Conservation (phyloP, 164 flowering plant species). For the Umbellularia californica region DNA sequence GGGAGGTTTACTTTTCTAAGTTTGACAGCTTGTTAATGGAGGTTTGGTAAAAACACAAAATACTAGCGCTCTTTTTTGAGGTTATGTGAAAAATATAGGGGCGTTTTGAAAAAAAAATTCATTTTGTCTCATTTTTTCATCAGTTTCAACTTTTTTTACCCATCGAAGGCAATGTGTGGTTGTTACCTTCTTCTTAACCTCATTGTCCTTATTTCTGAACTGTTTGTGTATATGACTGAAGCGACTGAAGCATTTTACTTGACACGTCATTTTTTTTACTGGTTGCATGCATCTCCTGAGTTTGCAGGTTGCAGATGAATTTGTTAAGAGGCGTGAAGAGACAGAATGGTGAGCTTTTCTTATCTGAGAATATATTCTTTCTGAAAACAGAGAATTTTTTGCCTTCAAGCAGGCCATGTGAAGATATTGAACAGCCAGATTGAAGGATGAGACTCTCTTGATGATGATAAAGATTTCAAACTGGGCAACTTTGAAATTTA, state of each 20-base stretch:
- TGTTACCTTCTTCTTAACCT: neutral
- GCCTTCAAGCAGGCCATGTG: neutral
- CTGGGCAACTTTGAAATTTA: neutral
- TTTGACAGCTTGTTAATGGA: no score
- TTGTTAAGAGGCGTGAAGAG: constrained; percentile 79
- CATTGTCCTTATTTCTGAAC: neutral
- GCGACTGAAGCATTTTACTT: neutral
- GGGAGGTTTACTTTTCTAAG: no score
- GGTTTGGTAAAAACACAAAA: no score
- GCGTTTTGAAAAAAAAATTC: no score
- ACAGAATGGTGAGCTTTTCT: constrained; percentile 75
- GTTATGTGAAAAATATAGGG: no score
- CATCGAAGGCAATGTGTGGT: no score
- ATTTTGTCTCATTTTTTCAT: no score
- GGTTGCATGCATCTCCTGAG: neutral
- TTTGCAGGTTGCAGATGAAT: constrained; percentile 92
- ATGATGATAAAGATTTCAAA: neutral
- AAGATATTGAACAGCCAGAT: no score
- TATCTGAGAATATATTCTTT: neutral
- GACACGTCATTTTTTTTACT: neutral
- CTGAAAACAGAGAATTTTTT: neutral
- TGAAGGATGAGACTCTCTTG: no score
- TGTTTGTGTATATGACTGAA: neutral
- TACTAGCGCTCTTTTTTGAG: no score
- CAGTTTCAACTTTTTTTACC: no score